Conservation (phyloP, 2,329 filamentous ascomycete genomes). For the Fusarium sp. region DNA sequence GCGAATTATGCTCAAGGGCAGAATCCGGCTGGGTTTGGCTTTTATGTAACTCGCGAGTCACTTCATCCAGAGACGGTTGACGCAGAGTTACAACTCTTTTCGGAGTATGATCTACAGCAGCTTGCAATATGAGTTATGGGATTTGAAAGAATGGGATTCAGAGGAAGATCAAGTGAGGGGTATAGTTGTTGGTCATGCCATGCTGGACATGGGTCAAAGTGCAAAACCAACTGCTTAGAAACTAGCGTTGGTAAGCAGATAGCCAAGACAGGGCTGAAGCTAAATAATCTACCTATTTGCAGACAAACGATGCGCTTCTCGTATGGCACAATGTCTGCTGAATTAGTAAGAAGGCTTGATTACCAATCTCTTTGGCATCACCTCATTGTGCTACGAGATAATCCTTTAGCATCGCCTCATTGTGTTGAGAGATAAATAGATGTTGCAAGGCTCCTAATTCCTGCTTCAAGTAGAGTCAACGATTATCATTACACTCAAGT, state of each 20-base stretch:
- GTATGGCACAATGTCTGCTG: not conserved
- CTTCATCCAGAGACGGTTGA: not conserved
- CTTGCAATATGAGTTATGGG: not conserved
- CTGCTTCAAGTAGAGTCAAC: not conserved
- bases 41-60: not conserved
- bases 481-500: not conserved
- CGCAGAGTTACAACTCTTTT: not conserved
- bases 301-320: not conserved
- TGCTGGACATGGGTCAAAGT: not conserved
- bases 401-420: not conserved
- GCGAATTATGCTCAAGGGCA: not conserved
- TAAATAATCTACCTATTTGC: not conserved
- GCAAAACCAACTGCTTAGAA: not conserved
- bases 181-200: not conserved
- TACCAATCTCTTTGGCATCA: not conserved
- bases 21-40: not conserved
- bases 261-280: not conserved
- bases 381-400: not conserved
- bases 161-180: not conserved
- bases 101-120: not conserved
- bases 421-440: not conserved
- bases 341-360: not conserved
- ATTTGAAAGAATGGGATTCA: not conserved
- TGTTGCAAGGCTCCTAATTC: not conserved
- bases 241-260: not conserved